Percentiles rank a stretch among this genome's conserved stretches.
Evolutionary conservation across 1,139 yeast genomes (phyloP).

Genomic region (Yamadazyma spencermartinsiae): DNA sequence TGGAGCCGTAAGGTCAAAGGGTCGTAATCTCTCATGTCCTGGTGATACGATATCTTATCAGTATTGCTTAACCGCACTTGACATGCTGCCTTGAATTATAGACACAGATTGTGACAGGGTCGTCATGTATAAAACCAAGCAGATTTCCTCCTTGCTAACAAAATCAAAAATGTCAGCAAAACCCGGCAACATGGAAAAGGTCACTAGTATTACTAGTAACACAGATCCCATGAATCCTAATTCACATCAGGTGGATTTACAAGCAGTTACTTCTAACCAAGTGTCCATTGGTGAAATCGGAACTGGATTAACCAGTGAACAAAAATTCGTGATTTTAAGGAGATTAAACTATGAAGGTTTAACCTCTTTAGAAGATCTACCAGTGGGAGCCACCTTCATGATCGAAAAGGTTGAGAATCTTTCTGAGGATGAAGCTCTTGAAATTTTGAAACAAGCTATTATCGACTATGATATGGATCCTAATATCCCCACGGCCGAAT

Average conservation of each 20-base stretch:
- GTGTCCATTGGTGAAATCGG: constrained; percentile 27
- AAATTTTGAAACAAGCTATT: constrained; percentile 39
- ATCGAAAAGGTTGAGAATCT: constrained; percentile 38
- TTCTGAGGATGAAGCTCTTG: constrained; percentile 40
- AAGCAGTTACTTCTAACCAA: constrained; percentile 21
- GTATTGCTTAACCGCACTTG: too few species aligned
- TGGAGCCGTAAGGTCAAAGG: constrained; percentile 1
- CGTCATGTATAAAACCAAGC: too few species aligned
- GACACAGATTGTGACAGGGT: too few species aligned
- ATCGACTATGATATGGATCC: constrained; percentile 47
- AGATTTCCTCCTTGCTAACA: too few species aligned
- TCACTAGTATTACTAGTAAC: constrained; percentile 4
- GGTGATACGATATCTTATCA: too few species aligned
- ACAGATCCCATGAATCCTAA: constrained; percentile 6
- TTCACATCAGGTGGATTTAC: constrained; percentile 21
- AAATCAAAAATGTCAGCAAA: too few species aligned
- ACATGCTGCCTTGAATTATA: too few species aligned
- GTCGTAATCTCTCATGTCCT: too few species aligned
- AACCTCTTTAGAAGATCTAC: constrained; percentile 30
- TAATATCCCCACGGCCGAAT: constrained; percentile 46
- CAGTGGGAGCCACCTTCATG: constrained; percentile 33
- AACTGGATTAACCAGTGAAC: constrained; percentile 21
- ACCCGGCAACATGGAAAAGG: background rate
- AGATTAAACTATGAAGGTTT: constrained; percentile 27
- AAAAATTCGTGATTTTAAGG: constrained; percentile 27